Evolutionary conservation across 31 red algal species (phyloP).

Genomic region (Odonthalia washingtoniensis): DNA sequence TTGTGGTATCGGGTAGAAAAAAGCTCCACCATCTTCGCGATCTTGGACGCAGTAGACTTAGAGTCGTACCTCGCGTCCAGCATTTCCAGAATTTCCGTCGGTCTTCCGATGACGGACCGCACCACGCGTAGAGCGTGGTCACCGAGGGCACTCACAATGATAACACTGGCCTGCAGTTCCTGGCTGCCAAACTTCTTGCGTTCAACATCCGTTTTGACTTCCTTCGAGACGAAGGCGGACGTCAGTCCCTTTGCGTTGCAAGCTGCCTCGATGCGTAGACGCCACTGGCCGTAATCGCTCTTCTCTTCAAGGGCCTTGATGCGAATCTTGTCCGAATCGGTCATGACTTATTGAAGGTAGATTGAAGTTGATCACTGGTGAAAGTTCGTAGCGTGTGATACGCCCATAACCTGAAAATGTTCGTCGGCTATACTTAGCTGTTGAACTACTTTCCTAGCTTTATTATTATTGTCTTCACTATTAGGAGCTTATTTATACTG

Average conservation of each 20-base stretch:
- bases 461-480: too few species aligned
- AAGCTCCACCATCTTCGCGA: conserved; percentile 55
- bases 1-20: conserved; percentile 3
- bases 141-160: conserved; percentile 23
- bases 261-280: conserved; percentile 26
- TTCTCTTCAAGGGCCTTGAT: conserved; percentile 19
- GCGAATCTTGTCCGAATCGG: conserved; percentile 26
- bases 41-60: conserved; percentile 37
- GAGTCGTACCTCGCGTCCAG: conserved; percentile 46
- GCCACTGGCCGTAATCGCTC: conserved; percentile 21
- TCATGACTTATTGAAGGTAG: too few species aligned
- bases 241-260: conserved; percentile 40
- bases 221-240: background rate
- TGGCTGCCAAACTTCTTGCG: background rate
- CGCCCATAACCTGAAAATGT: too few species aligned
- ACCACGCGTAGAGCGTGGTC: conserved; percentile 37
- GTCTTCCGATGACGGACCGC: conserved; percentile 13
- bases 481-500: too few species aligned
- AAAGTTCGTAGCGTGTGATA: too few species aligned
- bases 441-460: too few species aligned
- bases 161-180: conserved; percentile 1
- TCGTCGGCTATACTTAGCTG: too few species aligned
- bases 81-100: conserved; percentile 4
- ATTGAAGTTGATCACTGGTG: too few species aligned
- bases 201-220: background rate